Evolutionary conservation across 148 eudicot species (phyloP), one percentile per base, ranked within the genome.

Genomic region (Camellia japonica): DNA sequence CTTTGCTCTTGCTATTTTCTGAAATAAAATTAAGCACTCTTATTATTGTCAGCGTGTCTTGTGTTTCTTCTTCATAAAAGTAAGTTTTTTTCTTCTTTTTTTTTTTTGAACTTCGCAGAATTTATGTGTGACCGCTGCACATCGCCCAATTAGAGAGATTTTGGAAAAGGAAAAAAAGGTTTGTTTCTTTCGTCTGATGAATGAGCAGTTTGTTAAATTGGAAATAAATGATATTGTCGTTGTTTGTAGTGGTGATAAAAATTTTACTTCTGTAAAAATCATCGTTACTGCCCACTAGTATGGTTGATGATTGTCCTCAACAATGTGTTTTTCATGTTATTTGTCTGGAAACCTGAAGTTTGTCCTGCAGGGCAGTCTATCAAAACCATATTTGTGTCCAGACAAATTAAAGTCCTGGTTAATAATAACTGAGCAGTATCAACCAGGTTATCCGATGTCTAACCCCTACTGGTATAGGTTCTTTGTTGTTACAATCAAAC

Each of bases 41-140:
- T 64, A 20, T 19, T 6, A 30, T 7, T 20, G 68, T 64, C 13
- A 3, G 3, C 0, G 15, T 12, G 6, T 12, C 42, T 20, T 4
- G 42, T 18, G 63, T 62, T 42, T 42, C 71, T 69, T 59, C 73
- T 76, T 80, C 61, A 65, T 76, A 30, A 82, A 62, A 7, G 60
- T 52, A 54, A 51, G 51, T 47, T 42, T 71, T 68, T 68, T 80
- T 23, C 0, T 23, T 23, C 0, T 23, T 23, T 23, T 23, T 23
- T 23, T 30, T 30, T 30, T 30, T 30, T 30, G 0, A 30, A 64
- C 79, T 12, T 81, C 86, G 80, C 91, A 95, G 98, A 94, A 93
- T 87, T 80, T 93, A 6, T 93, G 97, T 81, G 96, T 93, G 71
- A 88, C 94, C 82, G 98, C 98, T 84, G 98, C 98, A 23, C 97